Base-by-base conservation (phyloP, 495 filamentous ascomycete genomes). In the Aspergillus affinis region DNA sequence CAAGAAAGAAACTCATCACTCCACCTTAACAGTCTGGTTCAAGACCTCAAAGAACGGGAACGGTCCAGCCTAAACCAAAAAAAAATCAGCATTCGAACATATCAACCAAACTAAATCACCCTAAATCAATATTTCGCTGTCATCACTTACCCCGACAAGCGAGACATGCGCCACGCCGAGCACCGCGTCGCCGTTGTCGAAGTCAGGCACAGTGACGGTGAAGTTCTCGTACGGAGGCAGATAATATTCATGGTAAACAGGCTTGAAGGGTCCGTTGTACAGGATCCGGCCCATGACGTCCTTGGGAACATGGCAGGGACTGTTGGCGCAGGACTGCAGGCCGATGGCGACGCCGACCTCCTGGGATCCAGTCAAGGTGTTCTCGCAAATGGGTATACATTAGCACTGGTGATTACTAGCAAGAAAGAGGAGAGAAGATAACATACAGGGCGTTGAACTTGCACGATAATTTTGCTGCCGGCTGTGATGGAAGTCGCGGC, bases 191-290 rank as follows among this genome's bases (percentile, higher is more conserved):
- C 73, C 73, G 9, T 44, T 18, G 2, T 59, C 51, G 13, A 64
- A 29, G 0, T 58, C 54, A 0, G 75, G 75, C 13, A 77, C 50
- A 0, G 36, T 70, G 9, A 77, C 68, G 6, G 72, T 70, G 58
- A 75, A 75, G 70, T 77, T 77, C 67, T 77, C 57, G 45, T 75
- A 77, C 1, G 72, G 74, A 17, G 63, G 58, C 9, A 20, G 19
- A 49, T 45, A 36, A n/a, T 45, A n/a, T 46, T 72, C 69, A 27
- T 75, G 72, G 57, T 66, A 75, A 13, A 36, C 63, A 3, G 75
- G 75, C 5, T 68, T 59, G 64, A 70, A 77, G 1, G 58, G 46
- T 0, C 75, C 75, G 20, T 67, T 64, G 55, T 75, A 75, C 2
- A 77, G 59, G 4, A 73, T 50, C 4, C 41, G 59, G 29, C 75